Percentiles rank a stretch among this genome's conserved stretches.
These are phyloP conservation scores for Saccharata proteae DNA, from an alignment of 2,329 filamentous ascomycete genomes.

Conservation along the genomic window DNA sequence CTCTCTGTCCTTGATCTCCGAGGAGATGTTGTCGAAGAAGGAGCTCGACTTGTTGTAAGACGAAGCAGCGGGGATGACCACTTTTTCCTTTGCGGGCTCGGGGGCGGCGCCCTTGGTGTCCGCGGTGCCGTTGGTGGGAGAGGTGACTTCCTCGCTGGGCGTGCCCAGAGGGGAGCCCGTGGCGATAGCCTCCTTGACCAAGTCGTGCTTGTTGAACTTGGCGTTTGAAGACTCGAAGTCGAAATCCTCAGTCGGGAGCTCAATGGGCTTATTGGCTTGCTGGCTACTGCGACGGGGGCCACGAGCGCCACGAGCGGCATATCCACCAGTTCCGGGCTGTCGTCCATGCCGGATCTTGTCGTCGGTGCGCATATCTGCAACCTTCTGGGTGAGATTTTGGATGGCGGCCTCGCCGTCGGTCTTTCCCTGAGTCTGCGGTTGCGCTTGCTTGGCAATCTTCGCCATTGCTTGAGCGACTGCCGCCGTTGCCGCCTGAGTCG, in stretches of 20 bases:
- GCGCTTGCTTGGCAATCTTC: slow-evolving; percentile 39
- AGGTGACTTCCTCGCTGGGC: slow-evolving; percentile 22
- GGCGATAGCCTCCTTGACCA: slow-evolving; percentile 80
- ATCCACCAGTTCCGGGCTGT: slow-evolving; percentile 33
- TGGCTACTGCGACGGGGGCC: slow-evolving; percentile 37
- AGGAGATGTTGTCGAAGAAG: slow-evolving; percentile 98
- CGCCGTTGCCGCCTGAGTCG: slow-evolving; percentile 61
- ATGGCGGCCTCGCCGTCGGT: slow-evolving; percentile 36
- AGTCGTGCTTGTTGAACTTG: slow-evolving; percentile 78
- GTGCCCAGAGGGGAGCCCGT: slow-evolving; percentile 53
- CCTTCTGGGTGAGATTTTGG: slow-evolving; percentile 62
- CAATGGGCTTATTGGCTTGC: slow-evolving; percentile 46
- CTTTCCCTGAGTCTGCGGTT: slow-evolving; percentile 17
- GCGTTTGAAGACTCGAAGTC: slow-evolving; percentile 81
- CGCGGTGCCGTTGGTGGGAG: slow-evolving; percentile 26
- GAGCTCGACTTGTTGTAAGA: slow-evolving; percentile 80
- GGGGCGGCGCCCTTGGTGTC: slow-evolving; percentile 17
- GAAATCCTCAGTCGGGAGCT: slow-evolving; percentile 82
- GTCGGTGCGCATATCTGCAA: slow-evolving; percentile 65
- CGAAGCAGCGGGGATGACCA: slow-evolving; percentile 32
- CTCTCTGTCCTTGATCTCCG: slow-evolving; percentile 78
- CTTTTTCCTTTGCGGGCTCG: slow-evolving; percentile 29
- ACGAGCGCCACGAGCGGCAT: slow-evolving; percentile 28
- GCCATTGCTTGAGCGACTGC: slow-evolving; percentile 74
- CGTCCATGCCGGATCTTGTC: slow-evolving; percentile 37